These are phyloP conservation scores for Calonectria hawksworthii DNA, from an alignment of 2,329 filamentous ascomycete species.

Conservation along the genomic window DNA sequence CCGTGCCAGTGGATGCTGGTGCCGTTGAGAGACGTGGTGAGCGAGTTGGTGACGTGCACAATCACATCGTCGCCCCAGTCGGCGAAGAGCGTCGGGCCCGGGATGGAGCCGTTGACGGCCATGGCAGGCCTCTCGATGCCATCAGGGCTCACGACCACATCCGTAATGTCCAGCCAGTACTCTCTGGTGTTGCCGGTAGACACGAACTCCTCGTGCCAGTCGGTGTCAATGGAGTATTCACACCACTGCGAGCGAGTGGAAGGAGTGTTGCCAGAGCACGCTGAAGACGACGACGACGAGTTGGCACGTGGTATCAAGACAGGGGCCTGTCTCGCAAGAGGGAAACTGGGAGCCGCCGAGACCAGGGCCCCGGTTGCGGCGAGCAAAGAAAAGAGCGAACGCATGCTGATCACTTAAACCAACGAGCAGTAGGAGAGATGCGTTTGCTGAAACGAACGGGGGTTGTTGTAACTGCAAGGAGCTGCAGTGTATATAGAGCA, in stretches of 20 bases:
- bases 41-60: constrained; percentile 68
- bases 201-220: constrained; percentile 57
- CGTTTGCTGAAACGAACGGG: not conserved
- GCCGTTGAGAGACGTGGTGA: constrained; percentile 61
- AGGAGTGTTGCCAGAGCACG: constrained; percentile 43
- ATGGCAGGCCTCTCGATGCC: constrained; percentile 57
- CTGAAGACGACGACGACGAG: not conserved
- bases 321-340: not conserved
- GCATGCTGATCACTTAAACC: constrained; percentile 12
- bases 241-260: constrained; percentile 58
- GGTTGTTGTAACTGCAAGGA: not conserved
- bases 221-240: constrained; percentile 62
- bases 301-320: constrained; percentile 10
- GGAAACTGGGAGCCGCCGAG: constrained; percentile 17
- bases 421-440: not conserved
- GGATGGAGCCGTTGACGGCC: constrained; percentile 70
- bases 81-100: constrained; percentile 70
- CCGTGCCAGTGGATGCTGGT: constrained; percentile 76
- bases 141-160: constrained; percentile 60
- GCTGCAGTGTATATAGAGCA: not conserved
- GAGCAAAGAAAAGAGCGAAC: constrained; percentile 8
- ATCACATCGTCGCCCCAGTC: constrained; percentile 64
- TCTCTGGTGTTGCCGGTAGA: constrained; percentile 66
- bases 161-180: constrained; percentile 59
- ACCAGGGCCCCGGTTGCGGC: not conserved